phyloP scores from a whole-genome alignment of 208 protist genomes.

The Leishmania guyanensis region DNA sequence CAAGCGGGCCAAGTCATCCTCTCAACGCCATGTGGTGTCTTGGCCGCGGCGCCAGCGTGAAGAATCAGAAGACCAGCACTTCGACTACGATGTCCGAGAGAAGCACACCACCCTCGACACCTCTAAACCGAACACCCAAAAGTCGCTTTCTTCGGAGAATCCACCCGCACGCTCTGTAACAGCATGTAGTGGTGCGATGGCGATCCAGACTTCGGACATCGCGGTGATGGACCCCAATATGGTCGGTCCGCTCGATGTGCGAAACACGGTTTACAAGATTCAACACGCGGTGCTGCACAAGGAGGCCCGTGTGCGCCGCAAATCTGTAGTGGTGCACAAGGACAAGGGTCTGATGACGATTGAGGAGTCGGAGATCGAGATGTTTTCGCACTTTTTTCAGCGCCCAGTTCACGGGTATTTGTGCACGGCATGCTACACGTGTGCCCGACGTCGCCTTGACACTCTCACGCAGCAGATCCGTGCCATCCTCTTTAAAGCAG shows the following conservation, averaged over 20 bases:
- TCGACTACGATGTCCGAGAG: not conserved
- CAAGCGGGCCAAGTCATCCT: not conserved
- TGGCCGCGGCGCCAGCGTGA: constrained; percentile 4
- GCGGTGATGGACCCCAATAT: constrained; percentile 45
- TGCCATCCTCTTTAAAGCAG: constrained; percentile 60
- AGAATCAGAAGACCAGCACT: not conserved
- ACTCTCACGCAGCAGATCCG: constrained; percentile 69
- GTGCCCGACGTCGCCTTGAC: constrained; percentile 66
- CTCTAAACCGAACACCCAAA: not conserved
- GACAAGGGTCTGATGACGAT: constrained; percentile 84
- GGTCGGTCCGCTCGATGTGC: constrained; percentile 48
- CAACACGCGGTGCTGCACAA: constrained; percentile 63
- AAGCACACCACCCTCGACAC: not conserved
- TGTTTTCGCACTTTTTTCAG: constrained; percentile 82
- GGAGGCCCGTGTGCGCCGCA: constrained; percentile 48
- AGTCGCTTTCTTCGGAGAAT: not conserved
- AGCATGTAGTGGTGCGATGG: not conserved
- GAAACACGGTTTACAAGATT: constrained; percentile 70
- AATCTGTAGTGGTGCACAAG: constrained; percentile 45
- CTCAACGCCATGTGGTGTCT: not conserved
- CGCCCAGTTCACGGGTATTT: constrained; percentile 80
- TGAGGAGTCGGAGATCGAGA: constrained; percentile 82
- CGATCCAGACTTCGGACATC: constrained; percentile 11
- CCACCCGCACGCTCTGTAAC: not conserved
- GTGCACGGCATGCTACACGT: constrained; percentile 72